Base-by-base conservation (phyloP, 2,329 filamentous ascomycete species). In the Leptographium procerum region DNA sequence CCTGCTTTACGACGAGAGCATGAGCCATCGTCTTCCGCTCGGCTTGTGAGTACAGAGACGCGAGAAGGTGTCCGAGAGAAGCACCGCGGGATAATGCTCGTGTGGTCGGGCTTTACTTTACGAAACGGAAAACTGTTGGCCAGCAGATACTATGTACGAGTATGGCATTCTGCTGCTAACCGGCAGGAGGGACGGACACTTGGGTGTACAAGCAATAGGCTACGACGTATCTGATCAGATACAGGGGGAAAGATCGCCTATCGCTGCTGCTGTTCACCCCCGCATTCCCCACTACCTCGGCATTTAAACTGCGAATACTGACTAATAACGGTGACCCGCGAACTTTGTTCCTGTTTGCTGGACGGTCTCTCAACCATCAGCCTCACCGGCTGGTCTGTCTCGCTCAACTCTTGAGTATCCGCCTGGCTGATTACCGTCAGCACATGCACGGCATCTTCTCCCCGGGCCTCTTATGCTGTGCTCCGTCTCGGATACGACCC, bases 1-100 rank as follows among this genome's bases (percentile, higher is more conserved):
- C 76, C 64, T 89, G 79, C 66, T 84, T 78, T 62, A 91, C 77
- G 29, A 80, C 79, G 57, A 90, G 79, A 59, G 80, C 78, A 51
- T 74, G 71, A 58, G 79, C 75, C 80, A 82, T 82, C 2, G 40
- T 69, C 64, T 11, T 16, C 52, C 22, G 28, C n/a, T n/a, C 13
- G 10, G 16, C 4, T 16, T 19, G 28, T n/a, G 28, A n/a, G n/a
- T n/a, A n/a, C n/a, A n/a, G n/a, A n/a, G n/a, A n/a, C n/a, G n/a
- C n/a, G n/a, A n/a, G n/a, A n/a, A n/a, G n/a, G n/a, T n/a, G n/a
- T n/a, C n/a, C n/a, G n/a, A n/a, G n/a, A n/a, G n/a, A n/a, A n/a
- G n/a, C n/a, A n/a, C n/a, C n/a, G n/a, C n/a, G n/a, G n/a, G n/a
- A n/a, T n/a, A n/a, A n/a, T n/a, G n/a, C n/a, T n/a, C n/a, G n/a